Evolutionary conservation across 805 yeast genomes (phyloP).

Genomic region (Torulaspora maleeae): DNA sequence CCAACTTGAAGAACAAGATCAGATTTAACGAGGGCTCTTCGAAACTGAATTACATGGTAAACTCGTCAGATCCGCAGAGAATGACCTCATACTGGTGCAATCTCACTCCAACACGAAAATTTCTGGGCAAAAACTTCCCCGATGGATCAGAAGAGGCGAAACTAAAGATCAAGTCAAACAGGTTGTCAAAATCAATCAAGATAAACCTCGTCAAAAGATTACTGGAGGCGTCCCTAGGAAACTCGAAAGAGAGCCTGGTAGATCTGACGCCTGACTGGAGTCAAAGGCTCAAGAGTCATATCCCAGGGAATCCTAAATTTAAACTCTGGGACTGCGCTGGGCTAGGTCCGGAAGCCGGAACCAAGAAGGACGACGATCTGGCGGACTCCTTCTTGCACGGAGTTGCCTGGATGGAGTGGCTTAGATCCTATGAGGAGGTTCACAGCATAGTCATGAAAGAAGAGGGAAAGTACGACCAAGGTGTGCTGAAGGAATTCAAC

Average conservation of each 20-base stretch:
- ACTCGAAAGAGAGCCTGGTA: not conserved
- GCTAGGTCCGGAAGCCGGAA: constrained; percentile 18
- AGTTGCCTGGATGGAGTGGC: constrained; percentile 46
- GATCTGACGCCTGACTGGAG: constrained; percentile 10
- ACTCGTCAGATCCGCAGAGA: constrained; percentile 30
- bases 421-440: constrained; percentile 23
- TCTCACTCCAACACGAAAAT: constrained; percentile 5
- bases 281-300: constrained; percentile 1
- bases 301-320: constrained; percentile 5
- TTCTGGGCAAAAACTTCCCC: not conserved
- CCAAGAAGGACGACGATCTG: constrained; percentile 56
- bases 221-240: constrained; percentile 8
- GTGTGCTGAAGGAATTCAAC: constrained; percentile 10
- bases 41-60: constrained; percentile 9
- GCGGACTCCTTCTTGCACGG: constrained; percentile 65
- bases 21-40: not conserved
- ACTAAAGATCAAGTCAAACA: constrained; percentile 1
- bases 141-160: constrained; percentile 3
- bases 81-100: constrained; percentile 30
- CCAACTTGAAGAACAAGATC: constrained; percentile 13
- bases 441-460: constrained; percentile 8
- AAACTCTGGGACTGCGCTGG: constrained; percentile 12
- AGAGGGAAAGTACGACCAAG: constrained; percentile 9
- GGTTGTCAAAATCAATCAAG: constrained; percentile 9
- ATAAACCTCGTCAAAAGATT: constrained; percentile 9